Percentiles rank a stretch among this genome's conserved stretches.
phyloP scores from a whole-genome alignment of 2,329 filamentous ascomycete genomes.

The Fusarium nelsonii region DNA sequence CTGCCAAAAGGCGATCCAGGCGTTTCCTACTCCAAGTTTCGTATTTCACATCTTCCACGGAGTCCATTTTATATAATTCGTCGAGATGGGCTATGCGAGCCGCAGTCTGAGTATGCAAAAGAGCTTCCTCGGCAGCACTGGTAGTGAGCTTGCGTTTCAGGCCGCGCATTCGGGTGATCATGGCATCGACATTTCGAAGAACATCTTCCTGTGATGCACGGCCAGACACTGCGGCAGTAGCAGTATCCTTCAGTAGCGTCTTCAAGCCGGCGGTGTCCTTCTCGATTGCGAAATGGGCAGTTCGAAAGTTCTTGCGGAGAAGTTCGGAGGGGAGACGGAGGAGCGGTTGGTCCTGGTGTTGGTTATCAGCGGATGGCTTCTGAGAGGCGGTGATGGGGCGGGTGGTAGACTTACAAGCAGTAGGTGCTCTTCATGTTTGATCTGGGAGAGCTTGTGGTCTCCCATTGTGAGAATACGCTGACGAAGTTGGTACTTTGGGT shows the following conservation, averaged over 20 bases:
- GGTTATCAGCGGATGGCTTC: conserved; percentile 15
- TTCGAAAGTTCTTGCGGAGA: conserved; percentile 92
- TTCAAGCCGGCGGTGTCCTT: conserved; percentile 75
- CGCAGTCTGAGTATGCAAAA: conserved; percentile 79
- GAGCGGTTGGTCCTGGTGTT: conserved; percentile 87
- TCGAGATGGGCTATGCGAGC: conserved; percentile 85
- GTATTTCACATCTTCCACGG: conserved; percentile 91
- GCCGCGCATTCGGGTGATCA: conserved; percentile 85
- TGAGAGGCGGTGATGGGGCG: conserved; percentile 11
- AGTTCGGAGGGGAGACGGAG: conserved; percentile 94
- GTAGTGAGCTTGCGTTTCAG: conserved; percentile 87
- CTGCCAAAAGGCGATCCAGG: conserved; percentile 87
- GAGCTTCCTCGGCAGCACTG: conserved; percentile 82
- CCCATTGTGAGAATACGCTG: conserved; percentile 60
- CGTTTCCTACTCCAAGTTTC: conserved; percentile 88
- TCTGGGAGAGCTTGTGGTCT: conserved; percentile 72
- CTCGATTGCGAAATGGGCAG: conserved; percentile 81
- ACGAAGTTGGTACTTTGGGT: neutral
- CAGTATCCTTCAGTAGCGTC: conserved; percentile 70
- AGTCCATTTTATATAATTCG: conserved; percentile 82
- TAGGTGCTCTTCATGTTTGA: conserved; percentile 81
- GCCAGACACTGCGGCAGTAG: conserved; percentile 74
- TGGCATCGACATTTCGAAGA: conserved; percentile 84
- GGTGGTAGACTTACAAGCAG: conserved; percentile 68
- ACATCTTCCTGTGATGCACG: conserved; percentile 75